A percentile compares a stretch with the other conserved stretches of the same genome.
Conservation (phyloP, 495 filamentous ascomycete species). For the Aspergillus kassunensis region DNA sequence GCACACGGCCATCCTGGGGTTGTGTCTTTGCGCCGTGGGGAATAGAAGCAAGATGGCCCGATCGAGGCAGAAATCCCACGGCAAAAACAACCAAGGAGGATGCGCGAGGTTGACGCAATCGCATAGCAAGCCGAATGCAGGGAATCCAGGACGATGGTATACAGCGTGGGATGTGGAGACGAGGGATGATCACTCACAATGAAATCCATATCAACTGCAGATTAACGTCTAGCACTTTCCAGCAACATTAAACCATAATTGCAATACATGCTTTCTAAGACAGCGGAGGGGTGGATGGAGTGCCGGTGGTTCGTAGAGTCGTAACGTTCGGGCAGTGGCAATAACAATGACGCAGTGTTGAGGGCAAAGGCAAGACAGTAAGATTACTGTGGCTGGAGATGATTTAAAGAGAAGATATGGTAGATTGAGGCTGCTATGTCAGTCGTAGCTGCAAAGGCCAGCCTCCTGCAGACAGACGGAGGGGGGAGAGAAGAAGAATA, state of each 20-base stretch:
- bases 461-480: conserved; percentile 24
- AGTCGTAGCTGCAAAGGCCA: conserved; percentile 24
- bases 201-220: conserved; percentile 42
- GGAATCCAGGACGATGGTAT: not conserved
- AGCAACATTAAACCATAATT: conserved; percentile 33
- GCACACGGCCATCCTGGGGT: conserved; percentile 1
- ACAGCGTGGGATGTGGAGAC: not conserved
- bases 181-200: conserved; percentile 34
- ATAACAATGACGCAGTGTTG: conserved; percentile 19
- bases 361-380: not conserved
- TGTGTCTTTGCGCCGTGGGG: not conserved
- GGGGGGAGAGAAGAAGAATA: conserved; percentile 6
- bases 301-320: not conserved
- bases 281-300: not conserved
- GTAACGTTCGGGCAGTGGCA: conserved; percentile 4
- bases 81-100: not conserved
- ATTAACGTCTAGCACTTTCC: conserved; percentile 28
- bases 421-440: not conserved
- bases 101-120: conserved; percentile 11
- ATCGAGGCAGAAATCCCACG: not conserved
- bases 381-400: not conserved
- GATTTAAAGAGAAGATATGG: not conserved
- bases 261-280: conserved; percentile 34
- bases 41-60: not conserved
- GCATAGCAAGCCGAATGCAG: not conserved